These are phyloP conservation scores for Vararia minispora DNA, from an alignment of 768 basidiomycete genomes.

Conservation along the genomic window DNA sequence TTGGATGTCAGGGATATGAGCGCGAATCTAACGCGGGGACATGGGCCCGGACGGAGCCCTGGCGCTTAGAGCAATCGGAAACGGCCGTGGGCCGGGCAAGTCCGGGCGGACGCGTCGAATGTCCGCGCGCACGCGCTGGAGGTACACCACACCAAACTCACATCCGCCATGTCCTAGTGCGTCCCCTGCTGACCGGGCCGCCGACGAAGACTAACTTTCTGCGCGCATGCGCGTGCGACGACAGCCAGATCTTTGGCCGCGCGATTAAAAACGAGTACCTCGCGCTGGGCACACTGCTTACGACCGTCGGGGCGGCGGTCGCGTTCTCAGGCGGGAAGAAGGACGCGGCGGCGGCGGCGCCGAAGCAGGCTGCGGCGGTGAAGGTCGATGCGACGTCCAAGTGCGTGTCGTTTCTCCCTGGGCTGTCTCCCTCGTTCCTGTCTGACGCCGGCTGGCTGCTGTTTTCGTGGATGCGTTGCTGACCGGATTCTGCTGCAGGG, in stretches of 20 bases:
- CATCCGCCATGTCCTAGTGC: conserved; percentile 37
- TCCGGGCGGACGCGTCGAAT: too few species aligned
- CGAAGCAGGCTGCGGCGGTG: conserved; percentile 32
- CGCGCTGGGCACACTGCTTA: conserved; percentile 52
- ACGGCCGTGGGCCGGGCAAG: too few species aligned
- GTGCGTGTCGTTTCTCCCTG: conserved; percentile 30
- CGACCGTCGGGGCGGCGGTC: conserved; percentile 42
- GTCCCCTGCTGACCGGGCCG: conserved; percentile 11
- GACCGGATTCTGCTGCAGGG: conserved; percentile 30
- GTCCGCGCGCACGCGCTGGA: too few species aligned
- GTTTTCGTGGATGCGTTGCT: conserved; percentile 3
- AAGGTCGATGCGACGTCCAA: conserved; percentile 56
- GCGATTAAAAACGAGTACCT: conserved; percentile 76
- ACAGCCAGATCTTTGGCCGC: conserved; percentile 69
- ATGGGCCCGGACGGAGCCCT: too few species aligned
- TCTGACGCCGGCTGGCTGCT: neutral
- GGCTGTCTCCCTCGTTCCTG: neutral
- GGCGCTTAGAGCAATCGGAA: too few species aligned
- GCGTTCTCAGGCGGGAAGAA: conserved; percentile 48
- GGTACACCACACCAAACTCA: too few species aligned
- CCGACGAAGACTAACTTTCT: neutral
- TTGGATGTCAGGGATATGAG: too few species aligned
- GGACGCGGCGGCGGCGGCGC: conserved; percentile 27
- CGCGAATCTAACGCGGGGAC: too few species aligned
- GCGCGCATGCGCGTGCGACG: too few species aligned